A percentile compares a stretch with the other conserved stretches of the same genome.
phyloP scores from a whole-genome alignment of 306 rosid genomes.

The Malus fusca region DNA sequence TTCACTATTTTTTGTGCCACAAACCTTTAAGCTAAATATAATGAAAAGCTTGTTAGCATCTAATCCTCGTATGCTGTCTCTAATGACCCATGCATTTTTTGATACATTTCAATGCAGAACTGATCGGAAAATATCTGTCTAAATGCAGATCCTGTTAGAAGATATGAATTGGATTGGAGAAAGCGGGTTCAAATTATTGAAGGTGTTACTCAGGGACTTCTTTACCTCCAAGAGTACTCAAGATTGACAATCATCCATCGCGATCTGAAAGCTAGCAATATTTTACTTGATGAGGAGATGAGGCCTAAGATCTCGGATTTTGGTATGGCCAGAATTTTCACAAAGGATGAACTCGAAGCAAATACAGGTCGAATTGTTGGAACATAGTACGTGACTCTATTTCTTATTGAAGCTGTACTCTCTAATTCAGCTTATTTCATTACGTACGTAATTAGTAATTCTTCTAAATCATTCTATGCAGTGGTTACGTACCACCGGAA shows the following conservation, averaged over 20 bases:
- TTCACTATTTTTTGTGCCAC: neutral
- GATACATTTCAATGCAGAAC: neutral
- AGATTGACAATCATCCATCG: constrained; percentile 24
- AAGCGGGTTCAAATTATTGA: constrained; percentile 23
- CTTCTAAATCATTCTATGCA: neutral
- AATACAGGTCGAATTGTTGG: constrained; percentile 32
- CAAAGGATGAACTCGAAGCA: constrained; percentile 19
- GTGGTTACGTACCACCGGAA: constrained; percentile 37
- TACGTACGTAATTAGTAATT: neutral
- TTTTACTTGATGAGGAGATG: constrained; percentile 18
- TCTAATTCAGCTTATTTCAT: neutral
- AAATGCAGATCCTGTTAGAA: constrained; percentile 8
- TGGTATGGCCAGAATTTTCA: constrained; percentile 27
- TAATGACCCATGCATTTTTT: neutral
- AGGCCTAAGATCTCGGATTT: constrained; percentile 36
- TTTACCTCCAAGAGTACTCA: constrained; percentile 33
- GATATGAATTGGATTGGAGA: constrained; percentile 13
- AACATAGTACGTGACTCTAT: constrained; percentile 12
- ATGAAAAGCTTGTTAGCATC: neutral
- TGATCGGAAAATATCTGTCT: neutral
- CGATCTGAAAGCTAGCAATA: constrained; percentile 31
- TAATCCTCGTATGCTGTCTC: neutral
- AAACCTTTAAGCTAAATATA: neutral
- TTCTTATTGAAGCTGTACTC: neutral
- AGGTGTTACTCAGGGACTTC: constrained; percentile 33